Conservation (phyloP, 1,139 yeast species). For the Pneumocystis canis region DNA sequence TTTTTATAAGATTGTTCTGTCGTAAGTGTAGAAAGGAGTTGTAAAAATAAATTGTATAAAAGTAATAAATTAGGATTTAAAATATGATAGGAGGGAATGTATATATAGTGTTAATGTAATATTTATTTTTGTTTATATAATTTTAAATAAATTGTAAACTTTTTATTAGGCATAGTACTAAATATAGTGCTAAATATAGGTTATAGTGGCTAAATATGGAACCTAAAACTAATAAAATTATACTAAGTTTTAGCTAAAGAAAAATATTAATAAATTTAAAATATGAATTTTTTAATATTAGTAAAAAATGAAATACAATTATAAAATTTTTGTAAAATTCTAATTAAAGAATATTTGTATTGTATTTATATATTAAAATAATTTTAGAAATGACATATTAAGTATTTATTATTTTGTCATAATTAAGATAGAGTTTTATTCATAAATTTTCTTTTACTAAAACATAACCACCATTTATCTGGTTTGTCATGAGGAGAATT, state of each 20-base stretch:
- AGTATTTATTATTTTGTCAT: not conserved
- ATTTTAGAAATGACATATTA: not conserved
- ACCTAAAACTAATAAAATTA: not conserved
- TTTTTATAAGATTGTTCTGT: not conserved
- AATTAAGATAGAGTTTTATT: constrained; percentile 41
- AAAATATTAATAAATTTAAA: not conserved
- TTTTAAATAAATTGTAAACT: not conserved
- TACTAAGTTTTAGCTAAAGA: not conserved
- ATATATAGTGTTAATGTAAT: not conserved
- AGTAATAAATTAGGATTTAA: not conserved
- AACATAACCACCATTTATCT: constrained; percentile 78
- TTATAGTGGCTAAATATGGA: no score
- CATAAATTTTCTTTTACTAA: constrained; percentile 90
- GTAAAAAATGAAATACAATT: no score
- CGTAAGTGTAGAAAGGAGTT: not conserved
- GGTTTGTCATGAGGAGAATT: constrained; percentile 33
- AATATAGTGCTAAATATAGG: no score
- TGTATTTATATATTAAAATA: no score
- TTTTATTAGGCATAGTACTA: no score
- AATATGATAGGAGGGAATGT: not conserved
- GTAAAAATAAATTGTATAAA: no score
- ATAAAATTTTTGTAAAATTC: no score
- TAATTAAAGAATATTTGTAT: not conserved
- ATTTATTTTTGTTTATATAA: not conserved
- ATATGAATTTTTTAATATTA: no score